Conservation (phyloP, 495 filamentous ascomycete species). For the Penicillium argentinense region DNA sequence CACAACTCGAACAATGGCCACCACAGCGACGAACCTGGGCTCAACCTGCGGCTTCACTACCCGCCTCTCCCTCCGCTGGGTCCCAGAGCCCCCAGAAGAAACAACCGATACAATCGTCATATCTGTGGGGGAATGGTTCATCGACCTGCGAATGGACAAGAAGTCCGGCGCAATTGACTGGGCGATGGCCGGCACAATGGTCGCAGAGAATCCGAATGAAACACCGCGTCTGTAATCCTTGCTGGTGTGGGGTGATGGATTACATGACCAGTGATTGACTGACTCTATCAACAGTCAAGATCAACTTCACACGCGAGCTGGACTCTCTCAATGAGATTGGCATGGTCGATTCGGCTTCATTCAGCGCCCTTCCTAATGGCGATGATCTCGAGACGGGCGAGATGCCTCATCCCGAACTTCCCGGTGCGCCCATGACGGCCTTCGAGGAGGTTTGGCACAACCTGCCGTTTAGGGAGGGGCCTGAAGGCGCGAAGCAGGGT, state of each 20-base stretch:
- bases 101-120: conserved; percentile 21
- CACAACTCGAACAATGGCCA: conserved; percentile 8
- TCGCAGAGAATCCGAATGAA: conserved; percentile 13
- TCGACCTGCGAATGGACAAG: conserved; percentile 22
- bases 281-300: conserved; percentile 24
- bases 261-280: background rate
- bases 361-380: conserved; percentile 36
- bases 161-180: conserved; percentile 19
- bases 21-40: conserved; percentile 10
- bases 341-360: conserved; percentile 36
- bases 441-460: conserved; percentile 43
- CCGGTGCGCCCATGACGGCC: conserved; percentile 16
- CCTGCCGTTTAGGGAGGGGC: conserved; percentile 24
- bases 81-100: conserved; percentile 13
- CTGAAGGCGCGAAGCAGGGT: conserved; percentile 21
- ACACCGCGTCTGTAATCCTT: conserved; percentile 7
- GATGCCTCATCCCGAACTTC: conserved; percentile 24
- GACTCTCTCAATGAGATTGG: conserved; percentile 41
- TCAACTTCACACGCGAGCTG: conserved; percentile 42
- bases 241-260: too few species aligned
- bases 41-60: conserved; percentile 10
- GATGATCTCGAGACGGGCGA: conserved; percentile 20
- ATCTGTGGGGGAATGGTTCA: conserved; percentile 13
- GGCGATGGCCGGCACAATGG: conserved; percentile 19
- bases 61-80: conserved; percentile 19